These are phyloP conservation scores for Paraconiothyrium sp. DNA, from an alignment of 2,329 filamentous ascomycete genomes.

Conservation along the genomic window DNA sequence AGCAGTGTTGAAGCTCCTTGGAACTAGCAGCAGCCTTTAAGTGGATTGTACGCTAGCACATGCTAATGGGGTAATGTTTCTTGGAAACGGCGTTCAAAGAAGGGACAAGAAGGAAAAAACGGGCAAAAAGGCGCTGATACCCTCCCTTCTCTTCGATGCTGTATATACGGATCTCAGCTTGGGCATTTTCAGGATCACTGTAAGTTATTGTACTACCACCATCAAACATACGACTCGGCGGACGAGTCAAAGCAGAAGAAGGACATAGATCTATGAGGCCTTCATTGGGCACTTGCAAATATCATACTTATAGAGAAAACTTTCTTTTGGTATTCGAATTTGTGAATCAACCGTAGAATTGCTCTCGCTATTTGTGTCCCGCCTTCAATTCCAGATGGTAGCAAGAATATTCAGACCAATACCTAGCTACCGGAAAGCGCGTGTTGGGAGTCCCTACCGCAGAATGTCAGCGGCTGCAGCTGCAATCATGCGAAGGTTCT, in stretches of 20 bases:
- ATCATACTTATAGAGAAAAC: neutral
- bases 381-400: neutral
- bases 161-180: conserved; percentile 11
- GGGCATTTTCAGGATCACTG: neutral
- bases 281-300: neutral
- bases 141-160: conserved; percentile 13
- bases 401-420: neutral
- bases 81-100: conserved; percentile 15
- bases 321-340: neutral
- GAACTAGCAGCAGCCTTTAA: conserved; percentile 54
- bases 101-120: neutral
- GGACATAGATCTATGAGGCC: neutral
- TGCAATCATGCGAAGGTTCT: neutral
- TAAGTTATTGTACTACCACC: conserved; percentile 13
- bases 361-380: neutral
- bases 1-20: conserved; percentile 58
- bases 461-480: neutral
- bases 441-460: neutral
- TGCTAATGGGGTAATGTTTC: conserved; percentile 1
- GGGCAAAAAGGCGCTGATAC: conserved; percentile 12
- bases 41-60: neutral
- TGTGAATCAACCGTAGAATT: neutral
- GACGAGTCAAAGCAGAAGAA: neutral
- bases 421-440: neutral
- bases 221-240: neutral